A percentile compares a stretch with the other conserved stretches of the same genome.
These are phyloP conservation scores for Aureobasidium mangrovei DNA, from an alignment of 2,329 filamentous ascomycete species.

Conservation along the genomic window DNA sequence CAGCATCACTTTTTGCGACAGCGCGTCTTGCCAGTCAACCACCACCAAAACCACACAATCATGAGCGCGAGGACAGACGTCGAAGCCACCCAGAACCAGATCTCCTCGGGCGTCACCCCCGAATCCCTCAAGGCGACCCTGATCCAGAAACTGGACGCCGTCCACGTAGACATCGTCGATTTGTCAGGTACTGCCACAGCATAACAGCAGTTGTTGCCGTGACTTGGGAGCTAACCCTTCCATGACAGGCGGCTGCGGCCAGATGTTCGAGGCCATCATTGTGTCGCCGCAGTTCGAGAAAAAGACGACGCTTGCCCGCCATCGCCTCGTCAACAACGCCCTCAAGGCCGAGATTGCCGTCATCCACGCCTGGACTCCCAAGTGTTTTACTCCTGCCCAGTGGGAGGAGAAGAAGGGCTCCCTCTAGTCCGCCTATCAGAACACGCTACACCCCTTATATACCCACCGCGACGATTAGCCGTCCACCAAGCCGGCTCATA, in stretches of 20 bases:
- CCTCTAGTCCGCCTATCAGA: background rate
- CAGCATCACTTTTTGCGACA: slow-evolving; percentile 8
- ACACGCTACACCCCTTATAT: background rate
- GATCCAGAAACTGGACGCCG: slow-evolving; percentile 59
- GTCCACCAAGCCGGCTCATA: background rate
- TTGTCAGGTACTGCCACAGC: slow-evolving; percentile 62
- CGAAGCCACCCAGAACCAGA: slow-evolving; percentile 42
- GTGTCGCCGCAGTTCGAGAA: slow-evolving; percentile 46
- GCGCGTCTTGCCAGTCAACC: background rate
- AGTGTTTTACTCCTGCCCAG: slow-evolving; percentile 85
- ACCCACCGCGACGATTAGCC: background rate
- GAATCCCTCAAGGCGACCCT: slow-evolving; percentile 61
- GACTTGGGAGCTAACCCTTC: background rate
- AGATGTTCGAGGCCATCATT: slow-evolving; percentile 62
- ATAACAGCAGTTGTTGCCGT: too few species aligned
- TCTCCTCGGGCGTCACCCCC: slow-evolving; percentile 55
- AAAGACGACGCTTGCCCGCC: slow-evolving; percentile 66
- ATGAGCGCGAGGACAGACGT: slow-evolving; percentile 38
- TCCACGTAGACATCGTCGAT: slow-evolving; percentile 80
- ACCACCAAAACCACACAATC: slow-evolving; percentile 1
- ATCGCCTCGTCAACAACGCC: slow-evolving; percentile 74
- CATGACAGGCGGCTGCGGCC: slow-evolving; percentile 55
- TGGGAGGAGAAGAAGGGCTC: slow-evolving; percentile 58
- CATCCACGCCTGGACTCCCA: slow-evolving; percentile 92
- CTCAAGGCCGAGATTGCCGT: slow-evolving; percentile 80